Conservation (phyloP, 176 grass and related monocot genomes). For the Eleusine coracana region DNA sequence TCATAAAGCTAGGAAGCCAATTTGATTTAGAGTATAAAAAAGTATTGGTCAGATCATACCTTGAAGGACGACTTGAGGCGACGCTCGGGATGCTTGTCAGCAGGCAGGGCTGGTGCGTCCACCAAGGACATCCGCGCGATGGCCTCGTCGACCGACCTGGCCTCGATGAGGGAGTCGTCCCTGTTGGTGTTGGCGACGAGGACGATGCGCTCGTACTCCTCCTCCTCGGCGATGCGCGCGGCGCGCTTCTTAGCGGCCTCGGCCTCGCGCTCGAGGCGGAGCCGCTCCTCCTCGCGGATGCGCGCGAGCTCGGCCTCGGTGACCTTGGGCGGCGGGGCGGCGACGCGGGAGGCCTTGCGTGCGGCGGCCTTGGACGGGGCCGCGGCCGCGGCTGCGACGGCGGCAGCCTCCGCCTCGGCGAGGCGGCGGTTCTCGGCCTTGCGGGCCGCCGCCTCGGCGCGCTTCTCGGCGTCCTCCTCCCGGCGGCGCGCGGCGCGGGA, state of each 20-base stretch:
- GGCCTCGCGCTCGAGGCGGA: conserved; percentile 63
- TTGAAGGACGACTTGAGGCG: conserved; percentile 89
- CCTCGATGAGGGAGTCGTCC: conserved; percentile 94
- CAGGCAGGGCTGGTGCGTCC: conserved; percentile 50
- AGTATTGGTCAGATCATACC: conserved; percentile 38
- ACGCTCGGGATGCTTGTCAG: conserved; percentile 87
- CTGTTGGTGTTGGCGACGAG: conserved; percentile 92
- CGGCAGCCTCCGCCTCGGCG: conserved; percentile 68
- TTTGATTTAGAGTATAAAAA: background rate
- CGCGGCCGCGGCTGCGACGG: conserved; percentile 29
- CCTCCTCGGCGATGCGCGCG: conserved; percentile 72
- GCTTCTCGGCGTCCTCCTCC: conserved; percentile 91
- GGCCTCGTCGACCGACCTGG: conserved; percentile 76
- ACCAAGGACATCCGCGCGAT: conserved; percentile 65
- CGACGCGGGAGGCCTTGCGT: conserved; percentile 82
- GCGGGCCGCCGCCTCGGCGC: conserved; percentile 68
- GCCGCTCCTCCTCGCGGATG: conserved; percentile 76
- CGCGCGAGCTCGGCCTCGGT: conserved; percentile 82
- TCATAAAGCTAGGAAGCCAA: background rate
- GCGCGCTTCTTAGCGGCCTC: conserved; percentile 78
- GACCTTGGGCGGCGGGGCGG: conserved; percentile 75
- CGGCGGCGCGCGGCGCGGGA: conserved; percentile 79
- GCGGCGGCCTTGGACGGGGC: conserved; percentile 58
- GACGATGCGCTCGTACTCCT: conserved; percentile 88
- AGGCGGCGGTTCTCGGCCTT: conserved; percentile 81